Conservation (phyloP, 1,284 basidiomycete genomes). For the Ceratobasidium sp. region DNA sequence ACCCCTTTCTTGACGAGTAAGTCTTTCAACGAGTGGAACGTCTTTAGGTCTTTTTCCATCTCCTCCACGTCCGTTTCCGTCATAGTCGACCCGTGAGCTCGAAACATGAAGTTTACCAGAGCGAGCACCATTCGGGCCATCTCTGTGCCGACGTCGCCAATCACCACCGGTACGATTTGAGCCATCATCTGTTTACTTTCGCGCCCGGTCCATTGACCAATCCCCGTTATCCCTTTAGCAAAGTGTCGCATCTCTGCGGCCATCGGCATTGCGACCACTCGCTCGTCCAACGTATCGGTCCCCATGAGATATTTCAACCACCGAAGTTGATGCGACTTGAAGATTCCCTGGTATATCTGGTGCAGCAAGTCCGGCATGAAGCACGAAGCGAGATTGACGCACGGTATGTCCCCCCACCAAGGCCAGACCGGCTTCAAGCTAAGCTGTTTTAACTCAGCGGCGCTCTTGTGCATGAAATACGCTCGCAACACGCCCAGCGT, state of each 20-base stretch:
- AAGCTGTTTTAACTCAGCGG: neutral
- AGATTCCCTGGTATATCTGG: slow-evolving; percentile 45
- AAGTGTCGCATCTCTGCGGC: neutral
- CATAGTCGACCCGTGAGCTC: slow-evolving; percentile 14
- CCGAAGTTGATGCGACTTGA: neutral
- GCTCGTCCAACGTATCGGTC: neutral
- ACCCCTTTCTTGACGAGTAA: neutral
- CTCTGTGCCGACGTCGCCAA: neutral
- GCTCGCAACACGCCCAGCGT: neutral
- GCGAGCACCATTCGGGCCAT: neutral
- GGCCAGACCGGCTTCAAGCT: slow-evolving; percentile 26
- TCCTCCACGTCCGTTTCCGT: slow-evolving; percentile 6
- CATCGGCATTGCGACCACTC: neutral
- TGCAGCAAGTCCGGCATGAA: slow-evolving; percentile 47
- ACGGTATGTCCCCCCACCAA: slow-evolving; percentile 40
- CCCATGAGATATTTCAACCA: neutral
- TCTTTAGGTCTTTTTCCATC: neutral
- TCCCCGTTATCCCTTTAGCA: slow-evolving; percentile 3
- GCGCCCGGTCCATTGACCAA: neutral
- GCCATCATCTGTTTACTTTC: slow-evolving; percentile 25
- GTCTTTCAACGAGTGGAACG: slow-evolving; percentile 14
- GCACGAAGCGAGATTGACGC: slow-evolving; percentile 35
- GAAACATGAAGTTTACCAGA: slow-evolving; percentile 15
- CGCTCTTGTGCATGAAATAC: neutral
- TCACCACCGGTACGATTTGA: slow-evolving; percentile 23